Base-by-base conservation (phyloP, 2,329 filamentous ascomycete species). In the Fusarium aywerte region DNA sequence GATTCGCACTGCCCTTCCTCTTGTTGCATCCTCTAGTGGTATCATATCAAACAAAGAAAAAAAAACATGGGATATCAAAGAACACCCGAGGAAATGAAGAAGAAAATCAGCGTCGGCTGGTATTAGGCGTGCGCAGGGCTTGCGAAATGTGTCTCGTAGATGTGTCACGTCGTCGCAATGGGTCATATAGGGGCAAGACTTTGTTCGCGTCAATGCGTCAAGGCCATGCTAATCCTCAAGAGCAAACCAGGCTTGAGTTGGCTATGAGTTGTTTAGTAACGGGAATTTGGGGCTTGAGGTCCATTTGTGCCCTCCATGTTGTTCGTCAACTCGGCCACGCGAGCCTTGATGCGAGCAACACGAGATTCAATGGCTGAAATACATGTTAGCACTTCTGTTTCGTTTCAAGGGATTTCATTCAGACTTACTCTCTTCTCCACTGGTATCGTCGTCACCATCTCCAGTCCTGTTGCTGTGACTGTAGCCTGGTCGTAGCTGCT, bases 341-440 rank as follows among this genome's bases (percentile, higher is more conserved):
- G 90, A 62, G 96, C 96, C 82, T 97, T 98, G 85, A 99, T 99
- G 67, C 96, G 92, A 47, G 96, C 96, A 61, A 98, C 96, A 69
- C 96, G 92, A 47, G 93, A 94, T 79, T 99, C 96, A 74, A 98
- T 98, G 33, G 94, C 93, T 96, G n/a, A 53, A 23, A 13, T 39
- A 40, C 48, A 3, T 31, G 63, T 79, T 43, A 78, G 76, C 51
- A 13, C 48, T 25, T 15, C 18, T 23, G 15, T n/a, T 18, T 21
- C 3, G 7, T 8, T 18, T 33, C 6, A 21, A 32, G n/a, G 32
- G 25, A 11, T 23, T 33, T 27, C n/a, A 4, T 20, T 2, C 29
- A 4, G 18, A 89, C 92, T 86, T 83, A 93, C 91, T 96, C 84
- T 97, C 95, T 85, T 98, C 95, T 56, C 92, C 93, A 75, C 92